Evolutionary conservation across 352 stramenopile species (phyloP), one percentile per base, ranked within the genome.

Genomic region (Pythium inflatum): DNA sequence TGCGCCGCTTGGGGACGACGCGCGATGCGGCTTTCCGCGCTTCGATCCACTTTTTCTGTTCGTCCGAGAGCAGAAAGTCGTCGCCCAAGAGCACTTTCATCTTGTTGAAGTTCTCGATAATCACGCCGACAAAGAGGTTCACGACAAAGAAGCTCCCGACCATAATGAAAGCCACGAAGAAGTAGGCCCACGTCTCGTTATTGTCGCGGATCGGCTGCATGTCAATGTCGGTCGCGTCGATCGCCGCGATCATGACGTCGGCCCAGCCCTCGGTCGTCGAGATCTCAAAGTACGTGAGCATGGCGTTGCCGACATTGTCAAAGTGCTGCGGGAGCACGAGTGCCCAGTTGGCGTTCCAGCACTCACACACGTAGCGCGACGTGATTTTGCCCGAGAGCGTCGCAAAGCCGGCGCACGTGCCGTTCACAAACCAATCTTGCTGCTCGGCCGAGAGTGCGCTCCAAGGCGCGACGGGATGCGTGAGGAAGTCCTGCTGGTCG

Each of bases 51-150:
- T 96, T 93, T 56, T 94, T 89, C 62, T 98, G 91, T 45, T 97
- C 87, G 2, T 90, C 82, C 4, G 93, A 98, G 54, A 98, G 78
- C 66, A 95, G 74, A 46, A 85, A 88, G 34, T 94, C 81, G 3
- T 83, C 87, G 7, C 86, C 87, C 5, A 96, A 58, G 2, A 81
- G 77, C 2, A 72, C 78, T 41, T 96, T 97, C 90, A 96, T 96
- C 31, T 87, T 80, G 50, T 97, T 97, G 65, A 98, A 98, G 58
- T 97, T 97, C 61, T 98, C 93, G 50, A 98, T 97, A 64, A 98
- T 97, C 9, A 98, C 90, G 9, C 94, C 94, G 0, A 98, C 87
- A 62, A 98, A 98, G 0, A 98, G 76, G 40, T 98, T 98, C 28
- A 98, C 89, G 5, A 98, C 88, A 57, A 98, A 98, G 64, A 97